Percentiles rank a stretch among this genome's conserved stretches.
Conservation (phyloP, 2,329 filamentous ascomycete species). For the Tolypocladium pustulatum region DNA sequence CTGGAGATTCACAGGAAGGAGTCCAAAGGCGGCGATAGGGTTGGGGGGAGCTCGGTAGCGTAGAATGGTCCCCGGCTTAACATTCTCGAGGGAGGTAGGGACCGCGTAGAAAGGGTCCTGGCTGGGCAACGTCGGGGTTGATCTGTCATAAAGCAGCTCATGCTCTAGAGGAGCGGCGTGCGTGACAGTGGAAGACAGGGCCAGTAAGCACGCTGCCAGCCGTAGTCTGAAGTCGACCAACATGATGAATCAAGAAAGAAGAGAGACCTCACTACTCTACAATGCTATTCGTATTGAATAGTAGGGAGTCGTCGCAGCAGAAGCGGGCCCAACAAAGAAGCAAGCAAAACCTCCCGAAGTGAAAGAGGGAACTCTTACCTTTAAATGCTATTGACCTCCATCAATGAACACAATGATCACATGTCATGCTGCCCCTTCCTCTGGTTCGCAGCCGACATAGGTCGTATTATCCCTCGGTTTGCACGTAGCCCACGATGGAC, state of each 20-base stretch:
- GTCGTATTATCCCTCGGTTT: background rate
- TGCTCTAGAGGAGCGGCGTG: background rate
- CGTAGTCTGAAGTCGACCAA: background rate
- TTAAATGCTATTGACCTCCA: background rate
- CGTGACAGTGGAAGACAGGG: background rate
- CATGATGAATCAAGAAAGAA: background rate
- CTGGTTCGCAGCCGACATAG: background rate
- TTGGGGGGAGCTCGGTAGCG: background rate
- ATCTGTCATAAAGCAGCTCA: background rate
- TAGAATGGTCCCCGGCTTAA: background rate
- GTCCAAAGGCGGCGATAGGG: background rate
- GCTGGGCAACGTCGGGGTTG: background rate
- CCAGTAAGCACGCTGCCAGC: background rate
- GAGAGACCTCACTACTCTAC: background rate
- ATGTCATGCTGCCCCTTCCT: background rate
- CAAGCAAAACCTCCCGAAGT: background rate
- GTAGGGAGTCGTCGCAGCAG: background rate
- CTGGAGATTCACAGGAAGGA: conserved; percentile 5
- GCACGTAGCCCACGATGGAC: background rate
- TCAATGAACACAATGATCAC: background rate
- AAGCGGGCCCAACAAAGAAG: background rate
- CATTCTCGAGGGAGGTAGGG: background rate
- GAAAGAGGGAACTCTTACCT: background rate
- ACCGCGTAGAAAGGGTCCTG: background rate
- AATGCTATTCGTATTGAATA: background rate